These are phyloP conservation scores for Penicillium sp. DNA, from an alignment of 2,329 filamentous ascomycete genomes.

Conservation along the genomic window DNA sequence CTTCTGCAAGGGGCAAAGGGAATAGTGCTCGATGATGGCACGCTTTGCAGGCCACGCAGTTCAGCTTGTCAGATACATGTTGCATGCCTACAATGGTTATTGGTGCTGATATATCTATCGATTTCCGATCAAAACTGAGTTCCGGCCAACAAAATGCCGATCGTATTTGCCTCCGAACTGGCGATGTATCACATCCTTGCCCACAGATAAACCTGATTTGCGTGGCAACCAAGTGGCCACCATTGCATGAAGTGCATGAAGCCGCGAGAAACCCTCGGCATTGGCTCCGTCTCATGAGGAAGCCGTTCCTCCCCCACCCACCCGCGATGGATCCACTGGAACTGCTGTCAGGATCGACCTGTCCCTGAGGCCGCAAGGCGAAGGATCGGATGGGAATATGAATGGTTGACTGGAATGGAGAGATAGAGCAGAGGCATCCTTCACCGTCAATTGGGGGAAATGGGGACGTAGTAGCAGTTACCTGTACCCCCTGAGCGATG, in stretches of 20 bases:
- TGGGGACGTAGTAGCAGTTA: background rate
- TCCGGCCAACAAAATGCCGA: background rate
- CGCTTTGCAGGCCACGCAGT: background rate
- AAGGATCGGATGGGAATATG: background rate
- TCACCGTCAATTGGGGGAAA: background rate
- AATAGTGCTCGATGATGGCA: background rate
- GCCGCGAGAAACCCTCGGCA: background rate
- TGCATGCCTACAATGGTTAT: background rate
- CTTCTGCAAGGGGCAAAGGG: background rate
- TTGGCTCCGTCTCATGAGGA: background rate
- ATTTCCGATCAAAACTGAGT: background rate
- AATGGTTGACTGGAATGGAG: background rate
- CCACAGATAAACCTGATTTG: background rate
- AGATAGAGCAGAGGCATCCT: background rate
- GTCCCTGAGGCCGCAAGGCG: background rate
- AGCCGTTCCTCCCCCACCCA: background rate
- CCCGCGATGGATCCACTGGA: background rate
- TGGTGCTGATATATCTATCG: background rate
- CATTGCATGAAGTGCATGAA: background rate
- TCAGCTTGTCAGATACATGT: background rate
- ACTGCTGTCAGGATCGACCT: slow-evolving; percentile 1
- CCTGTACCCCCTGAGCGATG: background rate
- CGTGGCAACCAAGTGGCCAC: background rate
- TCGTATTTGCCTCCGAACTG: background rate
- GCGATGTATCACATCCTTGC: slow-evolving; percentile 3